Evolutionary conservation across 1,284 basidiomycete species (phyloP), one percentile per base, ranked within the genome.

Genomic region (Erythrobasidium hasegawianum): DNA sequence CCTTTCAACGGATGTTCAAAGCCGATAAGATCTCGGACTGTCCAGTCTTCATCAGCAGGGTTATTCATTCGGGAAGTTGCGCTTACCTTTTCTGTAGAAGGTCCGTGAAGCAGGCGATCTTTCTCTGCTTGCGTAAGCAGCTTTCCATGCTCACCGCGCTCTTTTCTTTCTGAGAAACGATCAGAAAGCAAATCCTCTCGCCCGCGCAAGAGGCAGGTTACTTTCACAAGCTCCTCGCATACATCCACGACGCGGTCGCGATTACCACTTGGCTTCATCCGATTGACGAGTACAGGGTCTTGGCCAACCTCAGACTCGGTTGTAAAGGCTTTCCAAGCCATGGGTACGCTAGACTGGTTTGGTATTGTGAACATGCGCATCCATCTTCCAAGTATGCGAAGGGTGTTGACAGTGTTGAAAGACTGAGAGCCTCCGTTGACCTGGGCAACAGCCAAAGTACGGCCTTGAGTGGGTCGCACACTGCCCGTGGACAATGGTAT

Each of bases 221-320:
- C 65, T 40, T 76, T 75, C 65, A 79, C 71, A 10, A 79, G 71
- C 50, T 79, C 78, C 57, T 79, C 78, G 57, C 74, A 75, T 1
- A 79, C 78, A 71, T 79, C 78, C 41, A 78, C 78, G 11, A 79
- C 71, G 13, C 78, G 73, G 59, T 79, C 78, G n/a, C 78, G 73
- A 60, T 79, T 79, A 0, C 72, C 72, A 9, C 75, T 76, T 3
- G 75, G 73, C 20, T 77, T 61, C 40, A 79, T 70, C 22, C 78
- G 70, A 40, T 74, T 76, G 0, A 67, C 69, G 11, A 71, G 55
- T 33, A 5, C n/a, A 7, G n/a, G 9, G 8, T n/a, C 18, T 20
- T n/a, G 16, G 11, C 29, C 43, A 3, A 56, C 39, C 22, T 66
- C 57, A 8, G 57, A 40, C n/a, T 54, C 29, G 18, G 24, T 59